Percentiles rank a stretch among this genome's conserved stretches.
Evolutionary conservation across 1,284 basidiomycete species (phyloP).

Genomic region (Boletus mariae): DNA sequence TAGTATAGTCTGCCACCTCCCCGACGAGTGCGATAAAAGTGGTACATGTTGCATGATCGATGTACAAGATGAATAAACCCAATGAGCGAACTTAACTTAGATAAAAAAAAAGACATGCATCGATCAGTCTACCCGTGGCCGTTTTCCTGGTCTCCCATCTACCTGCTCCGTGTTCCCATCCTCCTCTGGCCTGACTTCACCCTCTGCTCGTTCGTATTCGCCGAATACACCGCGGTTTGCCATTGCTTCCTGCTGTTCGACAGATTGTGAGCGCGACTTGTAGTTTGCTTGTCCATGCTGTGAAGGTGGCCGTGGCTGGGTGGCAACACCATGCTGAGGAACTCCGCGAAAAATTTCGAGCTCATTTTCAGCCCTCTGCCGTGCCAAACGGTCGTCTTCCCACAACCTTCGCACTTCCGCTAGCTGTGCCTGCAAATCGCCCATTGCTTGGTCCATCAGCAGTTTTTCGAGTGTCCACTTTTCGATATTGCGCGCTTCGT

Average conservation of each 20-base stretch:
- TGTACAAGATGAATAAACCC: conserved; percentile 14
- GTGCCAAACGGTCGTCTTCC: conserved; percentile 63
- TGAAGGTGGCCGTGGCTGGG: conserved; percentile 15
- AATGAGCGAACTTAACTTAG: conserved; percentile 16
- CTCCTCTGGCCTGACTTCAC: conserved; percentile 18
- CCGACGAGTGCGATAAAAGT: neutral
- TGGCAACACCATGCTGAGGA: conserved; percentile 1
- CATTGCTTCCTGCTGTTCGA: conserved; percentile 23
- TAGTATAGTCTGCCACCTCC: too few species aligned
- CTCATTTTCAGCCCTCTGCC: conserved; percentile 59
- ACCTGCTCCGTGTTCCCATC: conserved; percentile 6
- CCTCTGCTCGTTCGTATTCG: conserved; percentile 10
- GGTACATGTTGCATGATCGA: conserved; percentile 10
- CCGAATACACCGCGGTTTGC: conserved; percentile 11
- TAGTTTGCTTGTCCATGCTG: conserved; percentile 11
- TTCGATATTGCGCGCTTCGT: conserved; percentile 87
- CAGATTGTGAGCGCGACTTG: conserved; percentile 29
- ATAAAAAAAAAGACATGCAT: neutral
- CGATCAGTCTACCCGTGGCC: conserved; percentile 25
- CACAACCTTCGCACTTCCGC: conserved; percentile 71
- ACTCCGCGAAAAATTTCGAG: conserved; percentile 46
- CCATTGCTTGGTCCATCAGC: conserved; percentile 89
- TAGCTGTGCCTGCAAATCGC: conserved; percentile 74
- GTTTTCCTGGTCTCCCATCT: conserved; percentile 30
- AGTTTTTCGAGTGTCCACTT: conserved; percentile 94